phyloP scores from a whole-genome alignment of 2,329 filamentous ascomycete species.

The Alternaria sp. region DNA sequence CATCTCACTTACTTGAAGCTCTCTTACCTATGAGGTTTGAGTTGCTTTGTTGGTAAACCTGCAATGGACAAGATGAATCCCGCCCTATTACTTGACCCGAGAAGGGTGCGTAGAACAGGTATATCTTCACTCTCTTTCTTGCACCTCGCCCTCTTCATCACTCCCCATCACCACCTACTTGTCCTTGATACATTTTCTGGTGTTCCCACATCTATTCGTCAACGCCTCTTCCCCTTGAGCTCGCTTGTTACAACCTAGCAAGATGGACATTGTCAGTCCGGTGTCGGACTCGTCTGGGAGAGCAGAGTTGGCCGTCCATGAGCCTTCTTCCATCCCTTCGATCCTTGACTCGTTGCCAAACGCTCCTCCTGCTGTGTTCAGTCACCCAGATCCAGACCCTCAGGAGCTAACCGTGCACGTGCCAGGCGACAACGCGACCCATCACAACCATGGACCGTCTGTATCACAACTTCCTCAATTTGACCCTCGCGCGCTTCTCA shows the following conservation, averaged over 20 bases:
- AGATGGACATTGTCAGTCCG: slow-evolving; percentile 1
- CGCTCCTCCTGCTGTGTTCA: slow-evolving; percentile 2
- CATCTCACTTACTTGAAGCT: slow-evolving; percentile 5
- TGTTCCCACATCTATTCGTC: not conserved
- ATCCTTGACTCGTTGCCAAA: not conserved
- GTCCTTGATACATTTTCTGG: not conserved
- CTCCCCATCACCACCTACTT: not conserved
- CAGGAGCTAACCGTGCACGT: slow-evolving; percentile 30
- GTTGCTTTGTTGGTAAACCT: slow-evolving; percentile 24
- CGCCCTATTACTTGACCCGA: slow-evolving; percentile 39
- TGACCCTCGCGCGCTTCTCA: slow-evolving; percentile 47
- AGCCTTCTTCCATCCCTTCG: not conserved
- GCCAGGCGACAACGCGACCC: slow-evolving; percentile 32
- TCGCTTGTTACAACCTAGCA: not conserved
- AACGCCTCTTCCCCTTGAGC: not conserved
- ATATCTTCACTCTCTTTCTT: slow-evolving; percentile 20
- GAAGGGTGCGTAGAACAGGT: slow-evolving; percentile 38
- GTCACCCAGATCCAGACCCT: slow-evolving; percentile 5
- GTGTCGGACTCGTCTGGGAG: not conserved
- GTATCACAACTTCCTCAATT: slow-evolving; percentile 25
- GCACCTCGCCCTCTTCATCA: slow-evolving; percentile 4
- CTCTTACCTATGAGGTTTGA: slow-evolving; percentile 16
- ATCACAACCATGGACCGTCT: slow-evolving; percentile 12
- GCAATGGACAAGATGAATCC: slow-evolving; percentile 33
- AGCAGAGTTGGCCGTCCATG: not conserved